These are phyloP conservation scores for Nepenthes gracilis DNA, from an alignment of 148 eudicot species.

Conservation along the genomic window DNA sequence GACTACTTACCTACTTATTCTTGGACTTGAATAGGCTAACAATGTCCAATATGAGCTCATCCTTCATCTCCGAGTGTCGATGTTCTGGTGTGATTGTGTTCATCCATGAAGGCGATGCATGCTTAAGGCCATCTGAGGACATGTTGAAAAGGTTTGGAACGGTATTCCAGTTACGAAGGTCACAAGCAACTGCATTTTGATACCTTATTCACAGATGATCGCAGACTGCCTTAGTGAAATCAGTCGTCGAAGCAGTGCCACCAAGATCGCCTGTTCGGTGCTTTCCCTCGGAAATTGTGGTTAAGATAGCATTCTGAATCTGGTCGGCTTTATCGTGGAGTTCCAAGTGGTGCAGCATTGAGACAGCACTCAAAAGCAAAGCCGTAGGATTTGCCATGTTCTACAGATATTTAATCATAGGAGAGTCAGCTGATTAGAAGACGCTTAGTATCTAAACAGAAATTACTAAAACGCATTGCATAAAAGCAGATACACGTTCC, in stretches of 20 bases:
- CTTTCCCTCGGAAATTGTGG: constrained; percentile 82
- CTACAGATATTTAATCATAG: constrained; percentile 13
- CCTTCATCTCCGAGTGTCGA: too few species aligned
- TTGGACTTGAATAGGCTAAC: too few species aligned
- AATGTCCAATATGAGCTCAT: too few species aligned
- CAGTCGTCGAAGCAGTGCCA: constrained; percentile 64
- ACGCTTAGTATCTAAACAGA: background rate
- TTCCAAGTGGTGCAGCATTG: constrained; percentile 78
- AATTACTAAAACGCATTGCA: background rate
- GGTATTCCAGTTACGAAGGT: too few species aligned
- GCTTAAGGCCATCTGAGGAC: too few species aligned
- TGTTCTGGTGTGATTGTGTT: too few species aligned
- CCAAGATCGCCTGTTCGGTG: constrained; percentile 84
- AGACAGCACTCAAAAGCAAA: constrained; percentile 70
- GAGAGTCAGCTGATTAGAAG: background rate
- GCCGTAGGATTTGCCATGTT: constrained; percentile 95
- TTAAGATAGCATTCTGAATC: constrained; percentile 68
- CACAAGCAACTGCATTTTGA: background rate
- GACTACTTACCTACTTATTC: too few species aligned
- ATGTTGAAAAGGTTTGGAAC: too few species aligned
- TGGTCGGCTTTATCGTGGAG: constrained; percentile 72
- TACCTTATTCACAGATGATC: constrained; percentile 47
- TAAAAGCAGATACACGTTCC: too few species aligned
- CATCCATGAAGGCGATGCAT: too few species aligned
- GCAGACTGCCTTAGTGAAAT: constrained; percentile 76